Conservation (phyloP, 164 flowering plant genomes). For the Saururus chinensis region DNA sequence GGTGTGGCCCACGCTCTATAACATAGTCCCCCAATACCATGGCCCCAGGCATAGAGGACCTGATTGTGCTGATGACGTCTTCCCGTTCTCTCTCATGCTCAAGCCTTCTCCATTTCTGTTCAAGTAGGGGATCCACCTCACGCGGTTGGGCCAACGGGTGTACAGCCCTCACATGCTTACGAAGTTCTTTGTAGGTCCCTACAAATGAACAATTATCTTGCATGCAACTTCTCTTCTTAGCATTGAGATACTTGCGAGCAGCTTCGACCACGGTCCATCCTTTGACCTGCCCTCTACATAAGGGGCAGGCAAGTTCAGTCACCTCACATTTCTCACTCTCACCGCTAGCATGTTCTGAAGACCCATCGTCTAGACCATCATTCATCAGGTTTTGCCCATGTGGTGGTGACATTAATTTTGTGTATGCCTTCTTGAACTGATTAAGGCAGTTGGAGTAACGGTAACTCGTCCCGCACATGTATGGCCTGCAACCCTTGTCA, state of each 20-base stretch:
- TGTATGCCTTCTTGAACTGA: slow-evolving; percentile 35
- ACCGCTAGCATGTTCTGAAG: slow-evolving; percentile 6
- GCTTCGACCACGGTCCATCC: slow-evolving; percentile 43
- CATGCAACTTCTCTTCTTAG: slow-evolving; percentile 32
- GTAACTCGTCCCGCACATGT: slow-evolving; percentile 65
- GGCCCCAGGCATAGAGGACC: slow-evolving; percentile 43
- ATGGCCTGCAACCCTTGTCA: slow-evolving; percentile 70
- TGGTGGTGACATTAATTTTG: slow-evolving; percentile 17
- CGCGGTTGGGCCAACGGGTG: slow-evolving; percentile 37
- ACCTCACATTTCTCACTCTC: slow-evolving; percentile 18
- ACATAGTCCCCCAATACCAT: slow-evolving; percentile 48
- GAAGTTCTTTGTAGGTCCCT: slow-evolving; percentile 31
- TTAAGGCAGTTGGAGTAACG: slow-evolving; percentile 62
- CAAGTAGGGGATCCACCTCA: slow-evolving; percentile 34
- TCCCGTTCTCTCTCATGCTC: slow-evolving; percentile 41
- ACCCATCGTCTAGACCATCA: slow-evolving; percentile 4
- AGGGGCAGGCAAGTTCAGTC: slow-evolving; percentile 36
- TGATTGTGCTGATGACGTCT: slow-evolving; percentile 44
- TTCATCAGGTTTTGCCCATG: slow-evolving; percentile 3
- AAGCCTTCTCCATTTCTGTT: slow-evolving; percentile 37
- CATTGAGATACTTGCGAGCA: slow-evolving; percentile 34
- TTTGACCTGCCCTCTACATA: slow-evolving; percentile 44
- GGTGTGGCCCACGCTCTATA: slow-evolving; percentile 22
- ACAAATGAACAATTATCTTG: slow-evolving; percentile 30
- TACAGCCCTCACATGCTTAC: slow-evolving; percentile 29